phyloP scores from a whole-genome alignment of 192 early-diverging fungal species.

The Backusella circina region DNA sequence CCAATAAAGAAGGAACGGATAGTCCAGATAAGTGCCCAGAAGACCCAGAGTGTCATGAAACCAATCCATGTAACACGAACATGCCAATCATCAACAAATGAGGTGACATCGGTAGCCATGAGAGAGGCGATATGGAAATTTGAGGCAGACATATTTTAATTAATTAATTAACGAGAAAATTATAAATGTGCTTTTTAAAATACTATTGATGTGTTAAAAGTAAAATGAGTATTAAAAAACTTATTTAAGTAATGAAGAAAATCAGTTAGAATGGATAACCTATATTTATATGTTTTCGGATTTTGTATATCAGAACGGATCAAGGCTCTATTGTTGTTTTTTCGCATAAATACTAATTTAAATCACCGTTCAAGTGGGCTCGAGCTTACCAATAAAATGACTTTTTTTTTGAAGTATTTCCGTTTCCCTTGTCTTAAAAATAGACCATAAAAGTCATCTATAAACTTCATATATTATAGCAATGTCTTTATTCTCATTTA shows the following conservation, averaged over 20 bases:
- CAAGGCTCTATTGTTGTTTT: neutral
- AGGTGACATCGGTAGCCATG: neutral
- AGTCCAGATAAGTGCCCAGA: conserved; percentile 28
- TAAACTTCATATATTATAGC: no score
- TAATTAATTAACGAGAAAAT: no score
- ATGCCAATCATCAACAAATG: conserved; percentile 15
- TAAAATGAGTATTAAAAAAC: neutral
- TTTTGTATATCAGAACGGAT: neutral
- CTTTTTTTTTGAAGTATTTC: neutral
- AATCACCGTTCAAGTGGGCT: neutral
- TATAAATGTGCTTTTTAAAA: no score
- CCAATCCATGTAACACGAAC: conserved; percentile 27
- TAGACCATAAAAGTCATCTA: no score
- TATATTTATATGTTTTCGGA: neutral
- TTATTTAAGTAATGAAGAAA: neutral
- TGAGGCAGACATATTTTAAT: neutral
- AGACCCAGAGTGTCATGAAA: conserved; percentile 21
- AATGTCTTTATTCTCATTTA: neutral
- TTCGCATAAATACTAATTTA: neutral
- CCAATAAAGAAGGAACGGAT: neutral
- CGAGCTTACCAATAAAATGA: neutral
- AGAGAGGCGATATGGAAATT: neutral
- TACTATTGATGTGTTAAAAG: no score
- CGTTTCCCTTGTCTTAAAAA: neutral
- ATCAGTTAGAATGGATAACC: neutral